Base-by-base conservation (phyloP, 768 basidiomycete species). In the Tylopilus subfusipes region DNA sequence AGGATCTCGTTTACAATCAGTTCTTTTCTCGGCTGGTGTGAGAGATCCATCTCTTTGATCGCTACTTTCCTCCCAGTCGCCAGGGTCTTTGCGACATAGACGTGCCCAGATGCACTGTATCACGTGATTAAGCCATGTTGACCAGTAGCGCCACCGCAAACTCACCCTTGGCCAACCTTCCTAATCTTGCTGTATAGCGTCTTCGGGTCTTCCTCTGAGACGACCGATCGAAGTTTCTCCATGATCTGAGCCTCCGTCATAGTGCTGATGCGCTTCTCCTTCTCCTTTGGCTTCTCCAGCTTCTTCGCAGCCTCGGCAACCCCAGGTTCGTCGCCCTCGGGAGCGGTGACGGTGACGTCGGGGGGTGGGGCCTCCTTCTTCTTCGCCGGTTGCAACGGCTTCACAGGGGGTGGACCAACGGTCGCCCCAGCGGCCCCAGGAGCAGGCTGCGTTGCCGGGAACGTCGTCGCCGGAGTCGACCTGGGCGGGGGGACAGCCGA, bases 211-310 rank as follows among this genome's bases (percentile, higher is more conserved):
- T 92, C 86, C 40, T 82, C 75, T 40, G 80, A 84, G 44, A 98
- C 95, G 1, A 98, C 94, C 59, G 84, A 84, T 59, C 93, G 78
- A 61, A 99, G 76, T 74, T 96, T 97, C 69, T 95, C 92, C 95
- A 98, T 97, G 63, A 98, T 95, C 76, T 99, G 96, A 46, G 87
- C 88, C 73, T 99, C 96, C 47, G 88, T 90, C 91, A 99, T 92
- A 36, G 93, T 90, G 59, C 91, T 94, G 63, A 98, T 96, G 57
- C 96, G 81, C 73, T 93, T 88, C 53, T 77, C 84, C 70, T 88
- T 88, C 57, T 78, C 78, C 48, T 75, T 75, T 34, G 70, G 73
- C 64, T 78, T 69, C 70, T 83, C 85, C 68, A 88, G 81, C 56
- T 88, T 76, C 33, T 87, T 80, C 1, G 78, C 86, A 14, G 91